Conservation (phyloP, 192 early-diverging fungal genomes). For the Backusella parvicylindrica region DNA sequence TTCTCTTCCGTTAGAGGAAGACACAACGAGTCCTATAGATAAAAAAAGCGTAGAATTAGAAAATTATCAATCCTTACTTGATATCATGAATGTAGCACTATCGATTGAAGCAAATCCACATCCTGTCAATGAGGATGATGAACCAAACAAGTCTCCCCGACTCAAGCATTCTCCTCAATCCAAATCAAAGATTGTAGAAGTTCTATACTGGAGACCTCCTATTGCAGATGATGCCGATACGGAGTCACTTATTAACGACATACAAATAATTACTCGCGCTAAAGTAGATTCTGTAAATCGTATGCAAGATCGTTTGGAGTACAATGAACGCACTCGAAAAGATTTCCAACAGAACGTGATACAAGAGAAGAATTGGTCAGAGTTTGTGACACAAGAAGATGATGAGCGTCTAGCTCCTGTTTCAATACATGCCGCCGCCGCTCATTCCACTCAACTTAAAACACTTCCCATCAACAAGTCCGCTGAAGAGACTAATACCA, state of each 20-base stretch:
- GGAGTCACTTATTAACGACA: conserved; percentile 20
- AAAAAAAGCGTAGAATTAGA: not conserved
- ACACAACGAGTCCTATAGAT: not conserved
- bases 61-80: conserved; percentile 21
- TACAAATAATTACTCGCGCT: conserved; percentile 15
- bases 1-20: conserved; percentile 5
- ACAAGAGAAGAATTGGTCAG: conserved; percentile 25
- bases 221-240: conserved; percentile 16
- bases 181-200: conserved; percentile 45
- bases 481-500: not conserved
- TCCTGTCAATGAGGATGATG: conserved; percentile 20
- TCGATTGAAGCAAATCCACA: conserved; percentile 44
- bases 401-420: not conserved
- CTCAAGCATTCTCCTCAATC: conserved; percentile 39
- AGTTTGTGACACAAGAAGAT: conserved; percentile 23
- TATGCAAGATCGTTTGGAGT: conserved; percentile 37
- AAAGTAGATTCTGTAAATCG: conserved; percentile 38
- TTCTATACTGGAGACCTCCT: conserved; percentile 48
- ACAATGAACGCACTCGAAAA: conserved; percentile 26
- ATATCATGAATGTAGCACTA: conserved; percentile 44
- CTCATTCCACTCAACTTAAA: not conserved
- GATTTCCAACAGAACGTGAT: conserved; percentile 27
- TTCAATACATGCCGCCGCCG: not conserved
- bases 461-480: not conserved
- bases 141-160: not conserved